These are phyloP conservation scores for Yamagishiella unicocca DNA, from an alignment of 139 green algal species.

Conservation along the genomic window DNA sequence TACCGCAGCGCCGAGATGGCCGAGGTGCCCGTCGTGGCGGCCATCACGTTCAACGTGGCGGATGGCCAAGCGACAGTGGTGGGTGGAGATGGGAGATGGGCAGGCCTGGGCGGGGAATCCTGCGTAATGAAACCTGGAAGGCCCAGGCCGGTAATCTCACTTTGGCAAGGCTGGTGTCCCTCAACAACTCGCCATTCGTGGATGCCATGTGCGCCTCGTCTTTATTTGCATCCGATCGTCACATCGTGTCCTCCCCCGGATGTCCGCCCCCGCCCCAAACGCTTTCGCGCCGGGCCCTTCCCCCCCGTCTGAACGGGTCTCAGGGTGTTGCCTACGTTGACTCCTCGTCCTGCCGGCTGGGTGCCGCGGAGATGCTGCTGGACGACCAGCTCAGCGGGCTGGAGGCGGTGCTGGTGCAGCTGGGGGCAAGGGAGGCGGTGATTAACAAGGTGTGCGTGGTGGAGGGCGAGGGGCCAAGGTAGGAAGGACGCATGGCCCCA, in stretches of 20 bases:
- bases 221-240: too few species aligned
- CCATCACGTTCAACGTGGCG: slow-evolving; percentile 27
- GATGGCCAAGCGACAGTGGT: slow-evolving; percentile 48
- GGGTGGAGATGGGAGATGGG: not conserved
- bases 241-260: too few species aligned
- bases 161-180: too few species aligned
- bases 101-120: not conserved
- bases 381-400: slow-evolving; percentile 85
- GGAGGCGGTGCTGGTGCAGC: slow-evolving; percentile 87
- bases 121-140: too few species aligned
- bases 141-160: too few species aligned
- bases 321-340: slow-evolving; percentile 90
- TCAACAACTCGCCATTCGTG: too few species aligned
- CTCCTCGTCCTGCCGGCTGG: slow-evolving; percentile 68
- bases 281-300: too few species aligned
- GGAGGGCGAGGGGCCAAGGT: not conserved
- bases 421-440: slow-evolving; percentile 87
- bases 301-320: too few species aligned
- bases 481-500: too few species aligned
- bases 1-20: slow-evolving; percentile 70
- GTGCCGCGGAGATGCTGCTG: slow-evolving; percentile 88
- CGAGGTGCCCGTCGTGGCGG: slow-evolving; percentile 81
- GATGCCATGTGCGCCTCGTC: too few species aligned
- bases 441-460: slow-evolving; percentile 66
- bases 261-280: too few species aligned